Conservation (phyloP, 192 early-diverging fungal species). For the Entomortierella lignicola region DNA sequence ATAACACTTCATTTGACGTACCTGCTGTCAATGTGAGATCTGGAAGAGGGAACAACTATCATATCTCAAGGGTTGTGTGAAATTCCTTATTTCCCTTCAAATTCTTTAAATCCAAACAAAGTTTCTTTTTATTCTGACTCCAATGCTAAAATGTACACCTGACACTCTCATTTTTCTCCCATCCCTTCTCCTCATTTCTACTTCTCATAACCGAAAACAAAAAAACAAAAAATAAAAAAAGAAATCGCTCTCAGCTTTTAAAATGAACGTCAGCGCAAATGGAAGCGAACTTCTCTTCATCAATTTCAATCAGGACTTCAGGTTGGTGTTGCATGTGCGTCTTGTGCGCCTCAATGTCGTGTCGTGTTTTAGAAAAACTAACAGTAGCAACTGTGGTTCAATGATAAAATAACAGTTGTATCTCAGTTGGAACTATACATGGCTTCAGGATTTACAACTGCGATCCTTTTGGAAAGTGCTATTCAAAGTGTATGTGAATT, state of each 20-base stretch:
- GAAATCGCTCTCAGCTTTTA: neutral
- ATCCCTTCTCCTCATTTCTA: too few species aligned
- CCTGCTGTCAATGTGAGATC: too few species aligned
- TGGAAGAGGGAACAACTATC: too few species aligned
- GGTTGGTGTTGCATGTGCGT: constrained; percentile 31
- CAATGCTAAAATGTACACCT: too few species aligned
- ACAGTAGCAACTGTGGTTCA: neutral
- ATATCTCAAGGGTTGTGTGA: too few species aligned
- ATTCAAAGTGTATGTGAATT: constrained; percentile 73
- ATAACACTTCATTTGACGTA: too few species aligned
- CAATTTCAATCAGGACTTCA: constrained; percentile 88
- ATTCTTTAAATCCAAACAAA: too few species aligned
- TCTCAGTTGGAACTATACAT: constrained; percentile 85
- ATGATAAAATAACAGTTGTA: constrained; percentile 66
- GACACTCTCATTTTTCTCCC: too few species aligned
- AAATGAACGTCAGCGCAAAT: constrained; percentile 75
- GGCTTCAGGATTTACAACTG: constrained; percentile 98
- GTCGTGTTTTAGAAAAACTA: neutral
- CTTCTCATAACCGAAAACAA: too few species aligned
- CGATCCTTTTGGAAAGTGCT: constrained; percentile 96
- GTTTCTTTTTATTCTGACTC: too few species aligned
- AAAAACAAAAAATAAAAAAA: too few species aligned
- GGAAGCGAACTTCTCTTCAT: constrained; percentile 80
- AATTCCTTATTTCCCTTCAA: too few species aligned
- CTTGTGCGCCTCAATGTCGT: neutral